phyloP scores from a whole-genome alignment of 805 yeast species.

The Dipodascus albidus region DNA sequence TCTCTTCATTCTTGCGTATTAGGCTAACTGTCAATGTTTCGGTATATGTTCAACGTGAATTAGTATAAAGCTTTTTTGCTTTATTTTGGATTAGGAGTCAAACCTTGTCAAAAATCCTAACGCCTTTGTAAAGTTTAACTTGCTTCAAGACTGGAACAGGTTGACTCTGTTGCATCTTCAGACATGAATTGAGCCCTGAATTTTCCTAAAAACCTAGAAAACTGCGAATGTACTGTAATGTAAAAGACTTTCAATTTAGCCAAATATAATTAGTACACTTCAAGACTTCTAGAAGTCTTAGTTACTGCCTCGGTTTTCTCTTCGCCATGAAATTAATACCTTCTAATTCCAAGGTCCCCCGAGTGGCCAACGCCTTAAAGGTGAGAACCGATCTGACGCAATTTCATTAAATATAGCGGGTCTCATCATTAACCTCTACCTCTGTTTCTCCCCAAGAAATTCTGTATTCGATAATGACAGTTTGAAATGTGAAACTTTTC shows the following conservation, averaged over 20 bases:
- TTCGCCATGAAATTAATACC: too few relatives aligned
- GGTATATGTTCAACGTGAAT: background rate
- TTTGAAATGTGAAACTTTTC: background rate
- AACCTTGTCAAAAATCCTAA: background rate
- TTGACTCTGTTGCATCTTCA: constrained; percentile 1
- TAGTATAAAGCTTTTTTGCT: background rate
- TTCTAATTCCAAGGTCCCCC: too few relatives aligned
- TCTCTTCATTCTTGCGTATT: background rate
- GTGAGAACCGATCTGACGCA: too few relatives aligned
- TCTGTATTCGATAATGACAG: background rate
- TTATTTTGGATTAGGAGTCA: background rate
- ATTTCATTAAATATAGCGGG: too few relatives aligned
- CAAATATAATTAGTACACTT: too few relatives aligned
- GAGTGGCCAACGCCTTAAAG: too few relatives aligned
- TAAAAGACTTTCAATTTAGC: too few relatives aligned
- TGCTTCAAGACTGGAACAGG: background rate
- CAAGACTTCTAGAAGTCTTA: too few relatives aligned
- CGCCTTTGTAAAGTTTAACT: background rate
- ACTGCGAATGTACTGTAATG: too few relatives aligned
- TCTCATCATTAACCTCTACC: too few relatives aligned
- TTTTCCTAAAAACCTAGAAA: background rate
- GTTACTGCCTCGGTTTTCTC: too few relatives aligned
- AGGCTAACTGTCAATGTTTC: background rate
- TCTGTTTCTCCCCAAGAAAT: too few relatives aligned
- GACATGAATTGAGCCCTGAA: background rate